Evolutionary conservation across 2,329 filamentous ascomycete genomes (phyloP).

Genomic region (Claviceps maximensis): DNA sequence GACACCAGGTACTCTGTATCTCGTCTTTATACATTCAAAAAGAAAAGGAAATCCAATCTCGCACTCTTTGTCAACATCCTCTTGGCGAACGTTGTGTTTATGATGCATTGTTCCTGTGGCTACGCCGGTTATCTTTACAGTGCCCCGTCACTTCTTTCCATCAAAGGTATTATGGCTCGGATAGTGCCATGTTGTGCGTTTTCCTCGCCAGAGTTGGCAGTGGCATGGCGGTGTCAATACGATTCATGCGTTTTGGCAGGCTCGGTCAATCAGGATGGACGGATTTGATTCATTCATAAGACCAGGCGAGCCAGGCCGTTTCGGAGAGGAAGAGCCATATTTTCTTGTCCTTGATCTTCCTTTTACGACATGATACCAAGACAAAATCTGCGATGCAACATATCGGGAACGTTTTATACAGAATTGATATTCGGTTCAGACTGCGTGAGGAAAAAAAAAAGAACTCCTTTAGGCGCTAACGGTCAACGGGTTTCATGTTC

Average conservation of each 20-base stretch:
- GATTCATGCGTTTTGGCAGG: not conserved
- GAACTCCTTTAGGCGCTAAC: not conserved
- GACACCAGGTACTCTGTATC: not conserved
- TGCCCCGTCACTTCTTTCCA: conserved; percentile 2
- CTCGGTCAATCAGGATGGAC: not conserved
- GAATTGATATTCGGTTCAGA: not conserved
- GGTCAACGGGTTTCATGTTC: not conserved
- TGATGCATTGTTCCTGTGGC: conserved; percentile 1
- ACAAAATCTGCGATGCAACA: not conserved
- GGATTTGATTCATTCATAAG: not conserved
- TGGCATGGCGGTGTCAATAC: conserved; percentile 5
- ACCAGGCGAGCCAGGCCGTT: not conserved
- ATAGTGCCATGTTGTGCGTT: conserved; percentile 3
- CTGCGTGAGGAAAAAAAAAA: not conserved
- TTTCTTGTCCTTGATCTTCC: not conserved
- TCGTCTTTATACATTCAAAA: not conserved
- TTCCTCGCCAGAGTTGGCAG: not conserved
- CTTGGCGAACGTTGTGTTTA: conserved; percentile 3
- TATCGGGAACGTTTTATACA: not conserved
- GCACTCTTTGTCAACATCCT: not conserved
- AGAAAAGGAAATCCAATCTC: not conserved
- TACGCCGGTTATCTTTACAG: conserved; percentile 3
- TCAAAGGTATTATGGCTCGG: conserved; percentile 6
- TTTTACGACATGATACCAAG: not conserved
- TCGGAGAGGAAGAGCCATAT: not conserved